These are phyloP conservation scores for Geotrichum candidum DNA, from an alignment of 1,139 yeast species.

Conservation along the genomic window DNA sequence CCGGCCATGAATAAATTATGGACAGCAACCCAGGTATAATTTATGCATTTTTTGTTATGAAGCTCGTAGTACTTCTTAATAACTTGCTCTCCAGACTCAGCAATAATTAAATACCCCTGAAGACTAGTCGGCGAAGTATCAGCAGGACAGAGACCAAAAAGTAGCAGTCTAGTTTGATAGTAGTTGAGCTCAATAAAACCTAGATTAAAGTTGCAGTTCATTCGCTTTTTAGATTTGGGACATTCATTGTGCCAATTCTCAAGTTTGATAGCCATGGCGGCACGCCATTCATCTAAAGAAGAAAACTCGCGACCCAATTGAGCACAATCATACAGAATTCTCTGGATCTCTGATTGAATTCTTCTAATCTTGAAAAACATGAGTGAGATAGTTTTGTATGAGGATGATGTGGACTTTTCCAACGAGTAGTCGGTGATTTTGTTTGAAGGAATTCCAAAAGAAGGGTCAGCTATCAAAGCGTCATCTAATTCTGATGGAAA, in stretches of 20 bases:
- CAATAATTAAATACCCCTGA: conserved; percentile 52
- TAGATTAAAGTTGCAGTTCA: conserved; percentile 70
- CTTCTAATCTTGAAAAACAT: conserved; percentile 63
- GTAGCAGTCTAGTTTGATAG: conserved; percentile 63
- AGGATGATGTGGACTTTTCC: conserved; percentile 25
- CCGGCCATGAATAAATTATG: conserved; percentile 88
- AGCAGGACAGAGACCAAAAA: conserved; percentile 75
- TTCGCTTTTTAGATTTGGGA: conserved; percentile 52
- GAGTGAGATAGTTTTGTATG: conserved; percentile 61
- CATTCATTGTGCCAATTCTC: conserved; percentile 56
- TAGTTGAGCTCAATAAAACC: conserved; percentile 70
- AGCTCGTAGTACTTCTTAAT: conserved; percentile 58
- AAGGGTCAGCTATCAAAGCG: conserved; percentile 43
- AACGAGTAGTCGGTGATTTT: conserved; percentile 26
- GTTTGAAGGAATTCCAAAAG: conserved; percentile 10
- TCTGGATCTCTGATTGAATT: conserved; percentile 73
- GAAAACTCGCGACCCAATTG: conserved; percentile 61
- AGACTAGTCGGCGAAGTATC: conserved; percentile 47
- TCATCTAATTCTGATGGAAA: conserved; percentile 77
- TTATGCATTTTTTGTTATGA: conserved; percentile 51
- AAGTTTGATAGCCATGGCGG: conserved; percentile 45
- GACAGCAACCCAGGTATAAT: conserved; percentile 91
- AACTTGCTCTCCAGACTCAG: conserved; percentile 59
- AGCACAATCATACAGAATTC: conserved; percentile 60
- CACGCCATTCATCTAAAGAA: conserved; percentile 56